Evolutionary conservation across 2,329 filamentous ascomycete genomes (phyloP).

Genomic region (Aspergillus quadricinctus): DNA sequence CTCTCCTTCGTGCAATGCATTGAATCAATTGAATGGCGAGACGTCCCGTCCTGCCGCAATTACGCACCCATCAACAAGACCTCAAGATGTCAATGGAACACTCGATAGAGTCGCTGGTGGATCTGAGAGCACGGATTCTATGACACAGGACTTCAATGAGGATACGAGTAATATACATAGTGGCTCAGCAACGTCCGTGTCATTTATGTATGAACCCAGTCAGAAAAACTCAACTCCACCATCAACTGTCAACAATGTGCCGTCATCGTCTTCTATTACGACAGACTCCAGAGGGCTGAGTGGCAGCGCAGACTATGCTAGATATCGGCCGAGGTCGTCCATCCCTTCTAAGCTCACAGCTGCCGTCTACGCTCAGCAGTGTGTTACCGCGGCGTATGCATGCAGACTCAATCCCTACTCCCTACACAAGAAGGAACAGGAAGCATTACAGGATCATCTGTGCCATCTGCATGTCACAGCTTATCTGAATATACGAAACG

Average conservation of each 20-base stretch:
- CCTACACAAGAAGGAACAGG: slow-evolving; percentile 79
- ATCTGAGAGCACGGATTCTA: slow-evolving; percentile 12
- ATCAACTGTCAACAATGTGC: slow-evolving; percentile 15
- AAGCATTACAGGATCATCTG: slow-evolving; percentile 72
- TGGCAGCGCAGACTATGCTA: slow-evolving; percentile 31
- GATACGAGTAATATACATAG: slow-evolving; percentile 22
- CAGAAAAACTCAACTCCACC: slow-evolving; percentile 25
- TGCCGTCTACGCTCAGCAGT: slow-evolving; percentile 83
- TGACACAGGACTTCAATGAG: slow-evolving; percentile 13
- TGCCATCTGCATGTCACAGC: slow-evolving; percentile 87
- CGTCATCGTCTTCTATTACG: slow-evolving; percentile 11
- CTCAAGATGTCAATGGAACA: neutral
- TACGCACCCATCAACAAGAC: slow-evolving; percentile 1
- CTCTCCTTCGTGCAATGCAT: slow-evolving; percentile 7
- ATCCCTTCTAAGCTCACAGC: slow-evolving; percentile 71
- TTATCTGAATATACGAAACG: slow-evolving; percentile 94
- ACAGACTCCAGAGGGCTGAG: slow-evolving; percentile 19
- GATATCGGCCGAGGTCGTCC: slow-evolving; percentile 71
- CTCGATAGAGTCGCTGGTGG: slow-evolving; percentile 9
- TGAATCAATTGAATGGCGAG: neutral
- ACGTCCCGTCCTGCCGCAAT: neutral
- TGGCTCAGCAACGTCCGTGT: slow-evolving; percentile 23
- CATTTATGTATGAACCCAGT: slow-evolving; percentile 19
- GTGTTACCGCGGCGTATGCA: slow-evolving; percentile 81
- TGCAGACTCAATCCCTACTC: slow-evolving; percentile 87